Conservation (phyloP, 352 stramenopile species). For the Albugo laibachii region DNA sequence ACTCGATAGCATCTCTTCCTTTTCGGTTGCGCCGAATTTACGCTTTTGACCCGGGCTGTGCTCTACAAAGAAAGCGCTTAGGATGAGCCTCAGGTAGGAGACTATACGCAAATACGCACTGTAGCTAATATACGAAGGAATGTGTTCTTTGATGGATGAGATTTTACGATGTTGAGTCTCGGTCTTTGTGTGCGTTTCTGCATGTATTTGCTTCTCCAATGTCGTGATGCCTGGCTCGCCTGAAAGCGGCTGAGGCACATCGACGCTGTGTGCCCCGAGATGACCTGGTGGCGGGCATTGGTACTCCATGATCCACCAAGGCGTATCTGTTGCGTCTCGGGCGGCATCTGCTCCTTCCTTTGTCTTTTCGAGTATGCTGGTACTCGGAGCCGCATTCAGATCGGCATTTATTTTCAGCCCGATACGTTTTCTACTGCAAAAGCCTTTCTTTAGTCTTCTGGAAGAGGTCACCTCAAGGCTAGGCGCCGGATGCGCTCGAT, state of each 20-base stretch:
- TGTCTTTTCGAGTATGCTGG: too few relatives aligned
- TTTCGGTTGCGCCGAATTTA: conserved; percentile 30
- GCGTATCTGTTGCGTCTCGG: conserved; percentile 1
- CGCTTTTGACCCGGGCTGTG: conserved; percentile 54
- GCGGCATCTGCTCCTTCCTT: not conserved
- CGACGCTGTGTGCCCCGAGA: conserved; percentile 23
- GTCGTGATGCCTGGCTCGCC: not conserved
- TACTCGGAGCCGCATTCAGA: not conserved
- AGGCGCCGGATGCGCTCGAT: too few relatives aligned
- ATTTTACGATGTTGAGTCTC: not conserved
- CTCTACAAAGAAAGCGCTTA: conserved; percentile 5
- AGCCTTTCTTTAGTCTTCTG: not conserved
- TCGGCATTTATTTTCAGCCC: conserved; percentile 15
- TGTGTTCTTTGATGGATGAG: not conserved
- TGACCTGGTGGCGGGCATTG: conserved; percentile 26
- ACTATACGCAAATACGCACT: conserved; percentile 6
- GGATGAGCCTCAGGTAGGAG: not conserved
- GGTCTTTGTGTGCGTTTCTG: not conserved
- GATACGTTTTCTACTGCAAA: not conserved
- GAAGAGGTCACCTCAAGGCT: not conserved
- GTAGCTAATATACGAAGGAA: conserved; percentile 3
- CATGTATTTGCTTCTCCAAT: not conserved
- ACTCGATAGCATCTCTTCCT: conserved; percentile 16
- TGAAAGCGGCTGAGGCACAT: conserved; percentile 9
- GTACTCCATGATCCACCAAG: conserved; percentile 43